Conservation (phyloP, 2,329 filamentous ascomycete genomes). For the Paraphaeosphaeria minitans region DNA sequence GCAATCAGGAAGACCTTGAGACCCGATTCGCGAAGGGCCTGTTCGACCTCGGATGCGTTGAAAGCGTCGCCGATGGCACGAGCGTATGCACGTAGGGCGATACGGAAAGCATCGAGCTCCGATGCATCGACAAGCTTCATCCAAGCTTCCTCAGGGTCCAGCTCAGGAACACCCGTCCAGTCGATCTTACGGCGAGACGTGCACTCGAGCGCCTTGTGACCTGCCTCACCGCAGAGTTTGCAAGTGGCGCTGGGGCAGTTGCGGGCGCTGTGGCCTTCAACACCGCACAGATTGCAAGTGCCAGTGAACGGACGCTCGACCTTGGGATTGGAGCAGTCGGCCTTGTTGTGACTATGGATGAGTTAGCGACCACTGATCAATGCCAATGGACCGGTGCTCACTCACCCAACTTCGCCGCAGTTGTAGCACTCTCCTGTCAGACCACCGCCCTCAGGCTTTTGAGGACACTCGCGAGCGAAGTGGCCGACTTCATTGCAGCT, state of each 20-base stretch:
- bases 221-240: constrained; percentile 58
- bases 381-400: background rate
- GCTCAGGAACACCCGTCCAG: constrained; percentile 51
- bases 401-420: constrained; percentile 59
- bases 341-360: constrained; percentile 58
- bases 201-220: constrained; percentile 57
- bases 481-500: constrained; percentile 53
- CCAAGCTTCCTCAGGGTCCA: constrained; percentile 58
- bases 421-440: constrained; percentile 62
- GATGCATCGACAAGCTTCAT: constrained; percentile 55
- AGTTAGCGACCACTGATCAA: background rate
- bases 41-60: constrained; percentile 56
- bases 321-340: constrained; percentile 64
- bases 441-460: constrained; percentile 45
- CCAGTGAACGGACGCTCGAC: constrained; percentile 60
- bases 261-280: constrained; percentile 61
- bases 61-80: constrained; percentile 47
- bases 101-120: constrained; percentile 55
- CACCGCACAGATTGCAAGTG: constrained; percentile 63
- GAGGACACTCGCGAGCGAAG: constrained; percentile 56
- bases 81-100: constrained; percentile 55
- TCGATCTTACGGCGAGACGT: constrained; percentile 46
- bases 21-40: constrained; percentile 54
- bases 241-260: constrained; percentile 68
- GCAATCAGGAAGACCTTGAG: constrained; percentile 59